phyloP scores from a whole-genome alignment of 176 grass and related monocot species.

The Cenchrus purpureus region DNA sequence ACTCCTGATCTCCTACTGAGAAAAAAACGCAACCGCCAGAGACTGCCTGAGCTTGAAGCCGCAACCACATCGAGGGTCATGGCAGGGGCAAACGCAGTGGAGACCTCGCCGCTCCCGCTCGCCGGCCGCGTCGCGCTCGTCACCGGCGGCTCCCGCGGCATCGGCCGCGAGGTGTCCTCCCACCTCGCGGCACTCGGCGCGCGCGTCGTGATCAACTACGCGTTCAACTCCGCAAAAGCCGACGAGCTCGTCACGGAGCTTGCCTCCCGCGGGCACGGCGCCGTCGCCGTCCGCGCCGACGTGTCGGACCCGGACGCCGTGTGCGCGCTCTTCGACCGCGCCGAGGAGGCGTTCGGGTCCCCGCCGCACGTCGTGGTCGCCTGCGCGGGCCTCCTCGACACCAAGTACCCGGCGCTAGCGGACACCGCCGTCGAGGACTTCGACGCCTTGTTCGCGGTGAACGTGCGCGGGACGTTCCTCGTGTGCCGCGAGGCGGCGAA shows the following conservation, averaged over 20 bases:
- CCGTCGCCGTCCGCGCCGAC: constrained; percentile 49
- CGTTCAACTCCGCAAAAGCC: constrained; percentile 48
- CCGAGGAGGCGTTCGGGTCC: constrained; percentile 63
- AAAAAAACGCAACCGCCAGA: not conserved
- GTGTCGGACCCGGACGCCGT: constrained; percentile 54
- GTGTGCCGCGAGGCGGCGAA: constrained; percentile 62
- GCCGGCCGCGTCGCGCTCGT: constrained; percentile 61
- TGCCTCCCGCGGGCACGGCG: constrained; percentile 29
- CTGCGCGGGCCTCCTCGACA: constrained; percentile 52
- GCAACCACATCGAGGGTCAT: too few relatives aligned
- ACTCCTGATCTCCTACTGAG: not conserved
- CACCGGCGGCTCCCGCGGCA: constrained; percentile 65
- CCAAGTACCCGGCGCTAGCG: constrained; percentile 60
- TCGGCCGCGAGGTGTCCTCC: constrained; percentile 61
- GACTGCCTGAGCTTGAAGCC: too few relatives aligned
- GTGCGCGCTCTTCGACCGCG: constrained; percentile 61
- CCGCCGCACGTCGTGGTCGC: constrained; percentile 59
- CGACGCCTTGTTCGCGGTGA: constrained; percentile 64
- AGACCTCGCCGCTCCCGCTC: constrained; percentile 42
- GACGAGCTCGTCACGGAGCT: constrained; percentile 55
- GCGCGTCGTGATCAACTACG: constrained; percentile 63
- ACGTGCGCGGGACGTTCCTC: constrained; percentile 68
- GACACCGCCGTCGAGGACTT: constrained; percentile 74
- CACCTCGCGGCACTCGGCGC: constrained; percentile 71
- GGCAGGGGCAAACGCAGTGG: too few relatives aligned